Evolutionary conservation across 352 stramenopile genomes (phyloP).

Genomic region (Globisporangium rhizosaccharum): DNA sequence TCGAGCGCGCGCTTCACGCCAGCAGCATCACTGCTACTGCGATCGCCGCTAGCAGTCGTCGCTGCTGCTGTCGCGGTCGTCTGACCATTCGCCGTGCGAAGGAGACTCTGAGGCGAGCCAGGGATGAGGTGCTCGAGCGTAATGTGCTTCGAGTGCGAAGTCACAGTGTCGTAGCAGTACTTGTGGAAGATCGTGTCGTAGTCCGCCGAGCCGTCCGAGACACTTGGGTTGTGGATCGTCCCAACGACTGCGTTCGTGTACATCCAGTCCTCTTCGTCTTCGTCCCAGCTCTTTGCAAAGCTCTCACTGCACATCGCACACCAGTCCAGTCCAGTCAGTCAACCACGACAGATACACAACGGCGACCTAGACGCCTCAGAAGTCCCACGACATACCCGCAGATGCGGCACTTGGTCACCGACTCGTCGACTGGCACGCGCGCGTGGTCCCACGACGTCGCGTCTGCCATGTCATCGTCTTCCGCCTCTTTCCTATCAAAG

Average conservation of each 20-base stretch:
- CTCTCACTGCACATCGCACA: slow-evolving; percentile 34
- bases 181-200: slow-evolving; percentile 87
- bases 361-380: background rate
- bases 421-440: slow-evolving; percentile 72
- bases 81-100: slow-evolving; percentile 11
- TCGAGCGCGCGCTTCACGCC: slow-evolving; percentile 57
- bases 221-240: slow-evolving; percentile 49
- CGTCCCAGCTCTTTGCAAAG: slow-evolving; percentile 80
- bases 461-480: slow-evolving; percentile 46
- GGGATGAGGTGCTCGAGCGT: slow-evolving; percentile 71
- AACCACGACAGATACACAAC: background rate
- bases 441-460: slow-evolving; percentile 54
- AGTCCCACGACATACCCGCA: slow-evolving; percentile 40
- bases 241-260: slow-evolving; percentile 84
- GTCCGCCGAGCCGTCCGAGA: slow-evolving; percentile 25
- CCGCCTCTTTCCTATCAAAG: slow-evolving; percentile 51
- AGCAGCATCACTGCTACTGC: slow-evolving; percentile 14
- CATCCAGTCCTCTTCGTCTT: slow-evolving; percentile 89
- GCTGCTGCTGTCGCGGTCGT: slow-evolving; percentile 3
- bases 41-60: slow-evolving; percentile 10
- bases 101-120: slow-evolving; percentile 27
- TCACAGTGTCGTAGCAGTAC: slow-evolving; percentile 85
- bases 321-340: background rate
- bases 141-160: slow-evolving; percentile 78
- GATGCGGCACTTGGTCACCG: slow-evolving; percentile 76